Conservation (phyloP, 2,329 filamentous ascomycete species). For the Mollisia scopiformis region DNA sequence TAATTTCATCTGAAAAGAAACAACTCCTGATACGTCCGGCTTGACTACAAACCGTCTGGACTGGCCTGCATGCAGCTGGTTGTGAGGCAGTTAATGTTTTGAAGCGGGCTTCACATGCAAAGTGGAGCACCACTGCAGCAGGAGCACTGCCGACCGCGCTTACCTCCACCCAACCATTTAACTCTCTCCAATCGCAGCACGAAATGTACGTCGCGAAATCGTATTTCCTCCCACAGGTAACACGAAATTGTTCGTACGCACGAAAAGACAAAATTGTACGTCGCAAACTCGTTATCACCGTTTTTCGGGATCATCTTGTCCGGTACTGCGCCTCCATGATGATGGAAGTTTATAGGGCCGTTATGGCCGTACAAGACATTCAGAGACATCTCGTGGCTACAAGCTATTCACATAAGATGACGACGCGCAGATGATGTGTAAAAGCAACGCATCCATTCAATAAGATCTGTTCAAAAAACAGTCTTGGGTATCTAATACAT, state of each 20-base stretch:
- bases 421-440: not conserved
- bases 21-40: not conserved
- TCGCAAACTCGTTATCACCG: not conserved
- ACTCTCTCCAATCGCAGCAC: too few relatives aligned
- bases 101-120: not conserved
- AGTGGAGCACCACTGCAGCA: too few relatives aligned
- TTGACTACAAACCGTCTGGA: not conserved
- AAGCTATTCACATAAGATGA: not conserved
- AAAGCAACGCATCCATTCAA: not conserved
- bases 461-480: slow-evolving; percentile 1
- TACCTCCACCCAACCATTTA: too few relatives aligned
- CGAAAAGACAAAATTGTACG: not conserved
- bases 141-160: too few relatives aligned
- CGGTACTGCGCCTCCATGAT: not conserved
- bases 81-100: not conserved
- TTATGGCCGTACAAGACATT: not conserved
- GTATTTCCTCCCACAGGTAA: too few relatives aligned
- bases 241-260: not conserved
- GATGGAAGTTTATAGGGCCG: not conserved
- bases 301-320: not conserved
- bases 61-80: not conserved
- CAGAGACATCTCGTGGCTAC: not conserved
- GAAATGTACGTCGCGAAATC: too few relatives aligned
- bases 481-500: slow-evolving; percentile 19
- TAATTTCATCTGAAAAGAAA: not conserved